These are phyloP conservation scores for Atkinsonella hypoxylon DNA, from an alignment of 2,329 filamentous ascomycete species.

Conservation along the genomic window DNA sequence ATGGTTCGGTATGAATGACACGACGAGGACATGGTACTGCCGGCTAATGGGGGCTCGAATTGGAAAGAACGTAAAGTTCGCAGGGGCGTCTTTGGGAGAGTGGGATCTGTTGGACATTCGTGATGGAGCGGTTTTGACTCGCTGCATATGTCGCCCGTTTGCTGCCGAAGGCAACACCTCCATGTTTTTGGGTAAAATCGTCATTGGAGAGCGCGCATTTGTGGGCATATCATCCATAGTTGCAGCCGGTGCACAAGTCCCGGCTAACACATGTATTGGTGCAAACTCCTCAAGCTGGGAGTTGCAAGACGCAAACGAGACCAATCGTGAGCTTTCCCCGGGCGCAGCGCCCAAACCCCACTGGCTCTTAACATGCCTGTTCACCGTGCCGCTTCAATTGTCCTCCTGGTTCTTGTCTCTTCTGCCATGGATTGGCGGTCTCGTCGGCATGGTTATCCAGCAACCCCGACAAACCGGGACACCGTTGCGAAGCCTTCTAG, in stretches of 20 bases:
- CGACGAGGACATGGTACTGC: constrained; percentile 31
- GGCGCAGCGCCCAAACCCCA: constrained; percentile 29
- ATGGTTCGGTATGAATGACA: constrained; percentile 28
- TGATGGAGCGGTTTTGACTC: constrained; percentile 34
- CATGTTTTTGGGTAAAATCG: constrained; percentile 43
- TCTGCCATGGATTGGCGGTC: constrained; percentile 31
- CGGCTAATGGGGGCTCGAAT: constrained; percentile 41
- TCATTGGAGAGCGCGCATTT: constrained; percentile 33
- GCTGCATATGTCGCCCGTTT: constrained; percentile 39
- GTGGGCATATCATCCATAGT: constrained; percentile 37
- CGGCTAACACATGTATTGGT: constrained; percentile 38
- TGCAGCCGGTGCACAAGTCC: constrained; percentile 36
- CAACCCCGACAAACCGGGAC: constrained; percentile 21
- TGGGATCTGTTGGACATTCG: constrained; percentile 44
- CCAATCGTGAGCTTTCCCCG: constrained; percentile 31
- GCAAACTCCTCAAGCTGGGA: constrained; percentile 48
- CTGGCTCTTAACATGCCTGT: constrained; percentile 29
- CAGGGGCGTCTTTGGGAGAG: constrained; percentile 35
- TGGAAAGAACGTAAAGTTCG: constrained; percentile 36
- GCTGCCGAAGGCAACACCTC: constrained; percentile 43
- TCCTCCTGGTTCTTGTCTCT: constrained; percentile 29
- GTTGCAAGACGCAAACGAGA: constrained; percentile 31
- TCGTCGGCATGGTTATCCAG: constrained; percentile 32
- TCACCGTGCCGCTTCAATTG: constrained; percentile 30
- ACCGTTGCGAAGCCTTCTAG: constrained; percentile 28